Percentiles rank a stretch among this genome's conserved stretches.
These are phyloP conservation scores for Deuterostichococcus epilithicus DNA, from an alignment of 139 green algal genomes.

Conservation along the genomic window DNA sequence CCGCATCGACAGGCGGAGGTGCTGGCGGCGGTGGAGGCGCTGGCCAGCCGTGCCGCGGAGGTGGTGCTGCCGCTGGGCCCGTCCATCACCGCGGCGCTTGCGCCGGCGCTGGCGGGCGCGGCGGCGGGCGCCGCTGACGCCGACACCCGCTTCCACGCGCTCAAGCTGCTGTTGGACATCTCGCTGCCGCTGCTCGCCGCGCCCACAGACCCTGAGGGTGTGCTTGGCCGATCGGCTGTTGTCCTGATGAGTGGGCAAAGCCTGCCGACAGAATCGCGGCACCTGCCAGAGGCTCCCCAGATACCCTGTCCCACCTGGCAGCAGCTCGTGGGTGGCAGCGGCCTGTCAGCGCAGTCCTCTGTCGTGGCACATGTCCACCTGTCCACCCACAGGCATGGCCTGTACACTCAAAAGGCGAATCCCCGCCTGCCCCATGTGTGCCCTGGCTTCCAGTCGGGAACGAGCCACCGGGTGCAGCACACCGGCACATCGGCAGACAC, in stretches of 20 bases:
- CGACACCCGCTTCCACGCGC: conserved; percentile 80
- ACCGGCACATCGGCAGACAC: too few relatives aligned
- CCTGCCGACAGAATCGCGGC: too few relatives aligned
- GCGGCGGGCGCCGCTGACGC: conserved; percentile 34
- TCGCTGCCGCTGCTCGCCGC: conserved; percentile 17
- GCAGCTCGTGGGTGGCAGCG: too few relatives aligned
- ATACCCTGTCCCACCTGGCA: too few relatives aligned
- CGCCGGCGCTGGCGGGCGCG: conserved; percentile 67
- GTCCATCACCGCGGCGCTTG: conserved; percentile 45
- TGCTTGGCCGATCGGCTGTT: too few relatives aligned
- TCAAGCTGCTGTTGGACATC: conserved; percentile 81
- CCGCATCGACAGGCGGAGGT: conserved; percentile 22
- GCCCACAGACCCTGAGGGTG: not conserved
- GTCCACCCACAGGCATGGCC: conserved; percentile 2
- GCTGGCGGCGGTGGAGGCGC: conserved; percentile 67
- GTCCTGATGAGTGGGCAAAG: not conserved
- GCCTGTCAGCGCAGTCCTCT: too few relatives aligned
- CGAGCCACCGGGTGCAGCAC: too few relatives aligned
- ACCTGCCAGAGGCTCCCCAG: too few relatives aligned
- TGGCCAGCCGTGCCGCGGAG: conserved; percentile 53
- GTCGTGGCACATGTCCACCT: too few relatives aligned
- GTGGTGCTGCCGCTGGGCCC: conserved; percentile 53
- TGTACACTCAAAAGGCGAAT: too few relatives aligned
- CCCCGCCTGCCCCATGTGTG: too few relatives aligned
- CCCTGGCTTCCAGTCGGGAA: too few relatives aligned